Evolutionary conservation across 2,329 filamentous ascomycete species (phyloP), one percentile per base, ranked within the genome.

Genomic region (Coleophoma crateriformis): DNA sequence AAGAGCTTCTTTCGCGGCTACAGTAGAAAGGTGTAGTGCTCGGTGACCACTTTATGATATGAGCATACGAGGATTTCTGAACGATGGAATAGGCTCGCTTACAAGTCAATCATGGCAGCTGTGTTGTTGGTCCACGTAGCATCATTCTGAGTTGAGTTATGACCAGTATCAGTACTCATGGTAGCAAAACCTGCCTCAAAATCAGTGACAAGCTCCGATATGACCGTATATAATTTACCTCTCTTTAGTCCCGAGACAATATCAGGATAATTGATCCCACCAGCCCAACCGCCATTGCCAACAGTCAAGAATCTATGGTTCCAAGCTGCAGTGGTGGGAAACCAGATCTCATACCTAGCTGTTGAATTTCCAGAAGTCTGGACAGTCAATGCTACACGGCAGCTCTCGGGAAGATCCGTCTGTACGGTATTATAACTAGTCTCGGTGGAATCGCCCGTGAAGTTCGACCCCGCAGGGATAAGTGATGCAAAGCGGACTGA

Each of bases 91-190:
- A 19, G 19, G 41, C 11, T 10, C 8, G n/a, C 41, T 44, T 27
- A 44, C 41, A 44, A 44, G n/a, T 44, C 41, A 14, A 44, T 44
- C 41, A 44, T 44, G 14, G 41, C 41, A 7, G 20, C 22, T 12
- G 41, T 44, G 19, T 33, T 15, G 41, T 44, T 44, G 8, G 41
- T 44, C 41, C 41, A 44, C 6, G 41, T 44, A 14, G 41, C 41
- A 15, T 44, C 41, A 15, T 44, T 44, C n/a, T 44, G 41, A 22
- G 41, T 44, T 33, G 44, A 46, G 11, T 46, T 46, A 19, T 46
- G 44, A 20, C 44, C 44, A 35, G 32, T 46, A 27, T 46, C 44
- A 14, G 44, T 46, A 20, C 33, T 35, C 44, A 46, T 38, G 15
- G 44, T 46, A 22, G 44, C 44, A 35, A 46, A 46, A 6, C 44